phyloP scores from a whole-genome alignment of 768 basidiomycete genomes.

The Tylopilus subfusipes region DNA sequence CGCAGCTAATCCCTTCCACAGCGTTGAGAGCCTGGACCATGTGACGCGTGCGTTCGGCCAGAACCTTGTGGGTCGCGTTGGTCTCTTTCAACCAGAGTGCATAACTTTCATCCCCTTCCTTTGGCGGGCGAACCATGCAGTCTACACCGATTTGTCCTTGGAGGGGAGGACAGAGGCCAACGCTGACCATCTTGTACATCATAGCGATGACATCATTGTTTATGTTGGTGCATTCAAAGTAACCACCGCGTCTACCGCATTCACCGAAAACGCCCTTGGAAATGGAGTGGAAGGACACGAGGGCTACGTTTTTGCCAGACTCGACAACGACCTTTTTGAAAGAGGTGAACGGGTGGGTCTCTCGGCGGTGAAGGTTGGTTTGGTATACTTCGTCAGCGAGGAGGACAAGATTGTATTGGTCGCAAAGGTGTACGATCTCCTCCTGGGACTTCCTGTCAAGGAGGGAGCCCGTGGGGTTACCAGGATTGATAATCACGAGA shows the following conservation, averaged over 20 bases:
- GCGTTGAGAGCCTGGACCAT: constrained; percentile 81
- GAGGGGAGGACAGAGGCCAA: constrained; percentile 85
- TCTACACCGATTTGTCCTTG: constrained; percentile 94
- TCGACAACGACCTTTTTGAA: constrained; percentile 88
- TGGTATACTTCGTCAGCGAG: constrained; percentile 99
- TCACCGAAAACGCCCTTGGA: constrained; percentile 96
- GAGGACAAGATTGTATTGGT: constrained; percentile 79
- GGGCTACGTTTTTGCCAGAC: constrained; percentile 59
- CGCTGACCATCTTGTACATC: constrained; percentile 95
- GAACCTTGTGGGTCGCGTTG: constrained; percentile 68
- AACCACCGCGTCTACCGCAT: constrained; percentile 96
- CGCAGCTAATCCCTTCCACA: constrained; percentile 86
- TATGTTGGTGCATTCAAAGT: constrained; percentile 91
- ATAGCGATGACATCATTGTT: constrained; percentile 71
- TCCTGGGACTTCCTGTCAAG: constrained; percentile 69
- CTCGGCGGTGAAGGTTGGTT: constrained; percentile 73
- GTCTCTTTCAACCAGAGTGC: constrained; percentile 82
- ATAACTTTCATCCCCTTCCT: constrained; percentile 71
- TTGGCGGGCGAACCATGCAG: constrained; percentile 88
- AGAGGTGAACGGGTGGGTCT: constrained; percentile 75
- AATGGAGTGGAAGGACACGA: constrained; percentile 96
- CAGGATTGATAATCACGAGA: constrained; percentile 97
- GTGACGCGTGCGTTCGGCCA: constrained; percentile 61
- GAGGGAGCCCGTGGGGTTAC: constrained; percentile 92
- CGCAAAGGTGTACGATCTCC: constrained; percentile 78